Evolutionary conservation across 495 filamentous ascomycete species (phyloP).

Genomic region (Neurospora intermedia): DNA sequence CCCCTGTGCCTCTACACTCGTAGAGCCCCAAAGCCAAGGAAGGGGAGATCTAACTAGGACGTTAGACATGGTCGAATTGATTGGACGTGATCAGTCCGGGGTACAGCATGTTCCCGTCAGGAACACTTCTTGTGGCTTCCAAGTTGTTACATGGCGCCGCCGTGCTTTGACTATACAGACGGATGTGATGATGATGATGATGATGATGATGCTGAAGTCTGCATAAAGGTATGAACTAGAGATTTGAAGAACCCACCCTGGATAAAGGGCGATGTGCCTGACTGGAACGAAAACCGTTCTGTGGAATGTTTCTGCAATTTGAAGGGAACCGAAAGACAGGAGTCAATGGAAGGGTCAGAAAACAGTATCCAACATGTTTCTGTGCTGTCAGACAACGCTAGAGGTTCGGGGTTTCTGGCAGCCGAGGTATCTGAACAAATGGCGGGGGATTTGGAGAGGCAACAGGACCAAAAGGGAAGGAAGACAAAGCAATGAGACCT

Average conservation of each 20-base stretch:
- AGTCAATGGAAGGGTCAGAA: not conserved
- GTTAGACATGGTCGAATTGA: not conserved
- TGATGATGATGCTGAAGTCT: not conserved
- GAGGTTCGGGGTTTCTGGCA: not conserved
- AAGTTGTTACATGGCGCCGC: not conserved
- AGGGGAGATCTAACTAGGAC: not conserved
- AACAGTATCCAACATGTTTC: not conserved
- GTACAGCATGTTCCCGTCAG: not conserved
- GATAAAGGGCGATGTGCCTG: not conserved
- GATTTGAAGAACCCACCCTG: not conserved
- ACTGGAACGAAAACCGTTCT: not conserved
- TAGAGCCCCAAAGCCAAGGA: not conserved
- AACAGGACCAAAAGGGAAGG: constrained; percentile 1
- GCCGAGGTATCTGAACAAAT: not conserved
- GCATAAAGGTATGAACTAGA: not conserved
- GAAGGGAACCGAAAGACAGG: not conserved
- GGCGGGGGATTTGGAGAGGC: not conserved
- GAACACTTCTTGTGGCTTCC: not conserved
- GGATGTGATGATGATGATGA: not conserved
- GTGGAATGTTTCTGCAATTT: not conserved
- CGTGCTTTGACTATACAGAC: not conserved
- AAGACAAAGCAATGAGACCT: not conserved
- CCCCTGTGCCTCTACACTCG: not conserved
- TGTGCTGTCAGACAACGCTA: not conserved
- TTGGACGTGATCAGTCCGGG: not conserved